Base-by-base conservation (phyloP, 2,329 filamentous ascomycete genomes). In the Geosmithia flava region DNA sequence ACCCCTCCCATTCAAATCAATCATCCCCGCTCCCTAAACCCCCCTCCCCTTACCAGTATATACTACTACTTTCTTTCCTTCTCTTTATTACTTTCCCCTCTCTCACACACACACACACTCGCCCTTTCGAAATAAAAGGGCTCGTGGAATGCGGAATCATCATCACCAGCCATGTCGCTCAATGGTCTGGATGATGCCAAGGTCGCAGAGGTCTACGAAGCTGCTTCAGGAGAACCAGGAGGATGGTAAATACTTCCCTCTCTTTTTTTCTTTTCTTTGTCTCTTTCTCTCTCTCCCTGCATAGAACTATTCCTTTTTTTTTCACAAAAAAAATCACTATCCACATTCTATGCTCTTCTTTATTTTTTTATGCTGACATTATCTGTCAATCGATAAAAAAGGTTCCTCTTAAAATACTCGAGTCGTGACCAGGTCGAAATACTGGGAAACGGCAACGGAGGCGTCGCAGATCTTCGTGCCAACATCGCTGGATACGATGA, bases 371-470 rank as follows among this genome's bases (percentile, higher is more conserved):
- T 27, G 44, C 27, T 37, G 27, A 43, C 41, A 39, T 41, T 20
- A 19, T 29, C 16, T 13, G 43, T 8, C 20, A 30, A 15, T 56
- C 60, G n/a, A n/a, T n/a, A 30, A 30, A 30, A 30, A 30, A 97
- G 93, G 93, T 93, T 98, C 60, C 79, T 97, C 53, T 80, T 98
- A 57, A 90, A 91, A 63, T 98, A 98, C 68, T 75, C 80, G 53
- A 84, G 84, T 52, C 83, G 93, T 65, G 93, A 98, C 71, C 87
- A 91, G 56, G 76, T 98, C 52, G 82, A 87, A 54, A 68, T 98
- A 49, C 72, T 93, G 50, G 79, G 75, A 51, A 80, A 78, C 55
- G 93, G 93, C 46, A 84, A 74, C 55, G 86, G 87, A 55, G 91
- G 93, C 53, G 83, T 95, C 50, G 76, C 81, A 51, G 93, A 97